These are phyloP conservation scores for Mycena alexandri DNA, from an alignment of 768 basidiomycete genomes.

Conservation along the genomic window DNA sequence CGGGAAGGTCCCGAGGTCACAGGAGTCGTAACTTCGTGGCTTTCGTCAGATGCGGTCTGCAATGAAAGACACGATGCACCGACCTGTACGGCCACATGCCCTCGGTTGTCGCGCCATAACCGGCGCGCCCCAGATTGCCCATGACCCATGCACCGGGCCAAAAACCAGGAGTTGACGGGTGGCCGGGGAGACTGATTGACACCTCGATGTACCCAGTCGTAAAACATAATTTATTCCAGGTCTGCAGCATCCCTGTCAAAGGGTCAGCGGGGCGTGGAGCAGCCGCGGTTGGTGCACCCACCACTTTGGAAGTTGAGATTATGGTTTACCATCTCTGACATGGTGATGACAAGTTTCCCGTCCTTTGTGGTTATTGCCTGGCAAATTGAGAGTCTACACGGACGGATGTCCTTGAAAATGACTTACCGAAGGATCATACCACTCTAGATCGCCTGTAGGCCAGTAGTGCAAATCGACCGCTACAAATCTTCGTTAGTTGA, in stretches of 20 bases:
- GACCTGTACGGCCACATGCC: slow-evolving; percentile 90
- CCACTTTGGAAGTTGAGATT: slow-evolving; percentile 76
- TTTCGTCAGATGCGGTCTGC: slow-evolving; percentile 65
- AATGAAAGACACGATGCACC: background rate
- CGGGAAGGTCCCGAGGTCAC: slow-evolving; percentile 82
- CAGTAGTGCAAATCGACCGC: slow-evolving; percentile 78
- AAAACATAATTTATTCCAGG: slow-evolving; percentile 86
- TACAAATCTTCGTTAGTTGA: slow-evolving; percentile 48
- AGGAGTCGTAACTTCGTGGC: slow-evolving; percentile 62
- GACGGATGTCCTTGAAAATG: no score
- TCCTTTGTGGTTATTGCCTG: slow-evolving; percentile 65
- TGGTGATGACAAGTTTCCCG: slow-evolving; percentile 73
- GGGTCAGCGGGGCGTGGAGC: slow-evolving; percentile 11
- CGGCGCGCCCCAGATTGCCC: slow-evolving; percentile 89
- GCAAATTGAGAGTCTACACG: no score
- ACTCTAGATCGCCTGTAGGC: slow-evolving; percentile 70
- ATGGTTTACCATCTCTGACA: slow-evolving; percentile 68
- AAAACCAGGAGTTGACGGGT: slow-evolving; percentile 57
- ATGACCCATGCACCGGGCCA: slow-evolving; percentile 93
- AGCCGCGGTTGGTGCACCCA: slow-evolving; percentile 39
- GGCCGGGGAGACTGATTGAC: slow-evolving; percentile 65
- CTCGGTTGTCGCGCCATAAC: slow-evolving; percentile 84
- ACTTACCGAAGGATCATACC: slow-evolving; percentile 66
- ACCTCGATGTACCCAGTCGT: slow-evolving; percentile 79
- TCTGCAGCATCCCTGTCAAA: slow-evolving; percentile 64